Percentiles rank a stretch among this genome's conserved stretches.
These are phyloP conservation scores for Gastrodia elata DNA, from an alignment of 106 monocot genomes.

Conservation along the genomic window DNA sequence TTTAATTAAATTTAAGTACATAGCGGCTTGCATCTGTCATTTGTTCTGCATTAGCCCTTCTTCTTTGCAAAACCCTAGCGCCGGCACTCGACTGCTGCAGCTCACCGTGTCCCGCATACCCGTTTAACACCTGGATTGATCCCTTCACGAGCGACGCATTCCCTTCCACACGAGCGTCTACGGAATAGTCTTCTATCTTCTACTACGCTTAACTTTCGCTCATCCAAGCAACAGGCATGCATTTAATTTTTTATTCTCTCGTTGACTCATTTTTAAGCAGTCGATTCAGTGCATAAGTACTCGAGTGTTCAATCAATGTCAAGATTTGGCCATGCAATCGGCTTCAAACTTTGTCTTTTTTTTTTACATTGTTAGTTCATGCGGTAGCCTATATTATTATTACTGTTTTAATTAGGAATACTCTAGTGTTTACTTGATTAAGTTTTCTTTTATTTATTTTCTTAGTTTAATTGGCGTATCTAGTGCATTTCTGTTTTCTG, in stretches of 20 bases:
- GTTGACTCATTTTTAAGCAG: background rate
- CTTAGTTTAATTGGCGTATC: background rate
- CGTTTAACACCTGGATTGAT: background rate
- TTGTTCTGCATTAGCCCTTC: too few species aligned
- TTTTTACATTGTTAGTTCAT: background rate
- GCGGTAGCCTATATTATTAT: background rate
- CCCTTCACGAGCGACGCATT: background rate
- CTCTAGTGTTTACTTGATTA: background rate
- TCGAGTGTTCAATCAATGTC: background rate
- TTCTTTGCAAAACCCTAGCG: conserved; percentile 1
- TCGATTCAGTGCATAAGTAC: background rate
- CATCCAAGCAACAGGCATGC: background rate
- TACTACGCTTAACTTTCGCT: background rate
- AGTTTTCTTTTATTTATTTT: background rate
- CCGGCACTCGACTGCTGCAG: background rate
- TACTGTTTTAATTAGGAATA: too few species aligned
- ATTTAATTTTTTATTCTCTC: background rate
- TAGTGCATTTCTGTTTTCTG: background rate
- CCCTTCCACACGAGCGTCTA: background rate
- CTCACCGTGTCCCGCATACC: background rate
- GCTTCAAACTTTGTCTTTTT: background rate
- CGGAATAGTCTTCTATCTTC: background rate
- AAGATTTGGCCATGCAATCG: background rate
- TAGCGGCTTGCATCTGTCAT: too few species aligned
- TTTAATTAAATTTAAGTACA: too few species aligned